Evolutionary conservation across 1,284 basidiomycete species (phyloP).

Genomic region (Puccinia novopanici): DNA sequence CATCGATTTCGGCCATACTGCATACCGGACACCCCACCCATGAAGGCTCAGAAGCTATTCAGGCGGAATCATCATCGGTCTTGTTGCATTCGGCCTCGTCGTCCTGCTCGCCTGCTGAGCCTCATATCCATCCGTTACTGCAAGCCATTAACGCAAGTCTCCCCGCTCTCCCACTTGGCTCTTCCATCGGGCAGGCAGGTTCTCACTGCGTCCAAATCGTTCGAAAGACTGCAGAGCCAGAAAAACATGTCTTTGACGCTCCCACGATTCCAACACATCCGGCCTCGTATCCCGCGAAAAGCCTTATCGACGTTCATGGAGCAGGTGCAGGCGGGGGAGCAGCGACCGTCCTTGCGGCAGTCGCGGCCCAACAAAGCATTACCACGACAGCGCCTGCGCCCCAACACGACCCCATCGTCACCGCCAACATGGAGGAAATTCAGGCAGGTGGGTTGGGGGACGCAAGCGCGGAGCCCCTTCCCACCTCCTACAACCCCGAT

Average conservation of each 20-base stretch:
- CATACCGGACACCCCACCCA: background rate
- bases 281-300: background rate
- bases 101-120: background rate
- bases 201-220: background rate
- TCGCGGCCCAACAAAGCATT: background rate
- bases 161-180: background rate
- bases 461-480: background rate
- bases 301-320: conserved; percentile 32
- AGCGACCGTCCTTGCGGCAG: conserved; percentile 35
- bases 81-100: background rate
- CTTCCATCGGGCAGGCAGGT: no score
- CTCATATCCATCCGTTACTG: conserved; percentile 1
- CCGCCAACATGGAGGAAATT: background rate
- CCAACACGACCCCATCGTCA: background rate
- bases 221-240: background rate
- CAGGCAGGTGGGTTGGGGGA: background rate
- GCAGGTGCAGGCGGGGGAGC: conserved; percentile 45
- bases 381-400: background rate
- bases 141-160: background rate
- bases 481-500: conserved; percentile 40
- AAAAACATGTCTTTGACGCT: background rate
- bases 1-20: background rate
- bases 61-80: background rate
- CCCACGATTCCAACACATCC: background rate
- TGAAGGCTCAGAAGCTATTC: background rate